A percentile compares a stretch with the other conserved stretches of the same genome.
Evolutionary conservation across 2,329 filamentous ascomycete genomes (phyloP).

Genomic region (Raffaelea ambrosiae): DNA sequence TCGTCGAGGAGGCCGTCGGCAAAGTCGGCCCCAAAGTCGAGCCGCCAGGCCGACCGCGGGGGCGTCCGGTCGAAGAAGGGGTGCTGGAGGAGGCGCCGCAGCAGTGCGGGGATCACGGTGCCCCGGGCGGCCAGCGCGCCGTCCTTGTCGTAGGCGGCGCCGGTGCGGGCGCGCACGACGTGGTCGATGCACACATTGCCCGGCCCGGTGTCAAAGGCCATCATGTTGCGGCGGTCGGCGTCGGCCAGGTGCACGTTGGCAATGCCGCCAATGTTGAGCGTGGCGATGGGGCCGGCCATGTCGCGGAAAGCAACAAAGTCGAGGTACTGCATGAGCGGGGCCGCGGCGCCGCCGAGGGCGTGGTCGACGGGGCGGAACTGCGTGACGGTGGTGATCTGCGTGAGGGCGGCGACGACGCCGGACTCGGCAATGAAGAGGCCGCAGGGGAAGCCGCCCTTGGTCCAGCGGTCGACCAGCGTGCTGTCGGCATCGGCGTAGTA

Average conservation of each 20-base stretch:
- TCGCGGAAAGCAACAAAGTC: conserved; percentile 21
- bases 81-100: conserved; percentile 15
- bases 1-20: conserved; percentile 15
- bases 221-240: conserved; percentile 19
- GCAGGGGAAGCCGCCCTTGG: conserved; percentile 19
- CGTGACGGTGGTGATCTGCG: conserved; percentile 19
- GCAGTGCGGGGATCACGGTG: conserved; percentile 12
- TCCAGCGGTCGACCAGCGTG: conserved; percentile 18
- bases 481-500: conserved; percentile 14
- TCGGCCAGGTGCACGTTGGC: conserved; percentile 21
- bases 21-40: conserved; percentile 19
- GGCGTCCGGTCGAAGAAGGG: conserved; percentile 18
- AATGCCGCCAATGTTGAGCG: conserved; percentile 23
- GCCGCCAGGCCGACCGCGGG: conserved; percentile 19
- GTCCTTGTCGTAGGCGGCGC: conserved; percentile 17
- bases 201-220: conserved; percentile 22
- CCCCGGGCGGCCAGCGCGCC: conserved; percentile 18
- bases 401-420: conserved; percentile 20
- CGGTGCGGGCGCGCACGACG: conserved; percentile 17
- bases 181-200: conserved; percentile 23
- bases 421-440: conserved; percentile 22
- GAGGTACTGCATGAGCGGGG: conserved; percentile 23
- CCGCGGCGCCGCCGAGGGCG: conserved; percentile 19
- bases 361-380: conserved; percentile 22
- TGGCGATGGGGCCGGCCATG: conserved; percentile 13